Evolutionary conservation across 306 rosid genomes (phyloP).

Genomic region (Cucumis melo): DNA sequence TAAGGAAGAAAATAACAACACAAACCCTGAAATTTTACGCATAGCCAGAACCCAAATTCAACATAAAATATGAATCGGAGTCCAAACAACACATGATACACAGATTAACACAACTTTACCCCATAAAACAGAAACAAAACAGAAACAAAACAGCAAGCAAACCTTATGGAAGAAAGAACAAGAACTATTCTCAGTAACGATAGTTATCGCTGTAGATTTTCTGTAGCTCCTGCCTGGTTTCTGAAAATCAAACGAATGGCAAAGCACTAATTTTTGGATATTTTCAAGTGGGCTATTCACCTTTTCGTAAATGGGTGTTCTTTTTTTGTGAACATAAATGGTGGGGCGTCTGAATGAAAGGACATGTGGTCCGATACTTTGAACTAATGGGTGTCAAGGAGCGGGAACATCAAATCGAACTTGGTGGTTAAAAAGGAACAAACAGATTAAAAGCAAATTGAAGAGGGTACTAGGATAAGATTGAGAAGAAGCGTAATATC

Average conservation of each 20-base stretch:
- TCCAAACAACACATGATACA: not conserved
- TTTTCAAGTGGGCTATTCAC: not conserved
- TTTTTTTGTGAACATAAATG: not conserved
- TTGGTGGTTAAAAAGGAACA: not conserved
- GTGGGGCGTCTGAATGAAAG: not conserved
- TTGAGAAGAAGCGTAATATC: not conserved
- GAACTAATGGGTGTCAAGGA: not conserved
- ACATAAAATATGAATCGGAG: not conserved
- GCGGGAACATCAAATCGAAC: not conserved
- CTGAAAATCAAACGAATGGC: not conserved
- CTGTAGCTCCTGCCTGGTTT: not conserved
- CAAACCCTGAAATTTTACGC: not conserved
- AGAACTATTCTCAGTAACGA: not conserved
- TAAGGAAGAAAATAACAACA: not conserved
- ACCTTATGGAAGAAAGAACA: constrained; percentile 4
- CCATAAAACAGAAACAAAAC: not conserved
- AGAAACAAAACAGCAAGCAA: not conserved
- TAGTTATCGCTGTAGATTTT: not conserved
- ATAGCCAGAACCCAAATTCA: constrained; percentile 1
- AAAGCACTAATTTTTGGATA: not conserved
- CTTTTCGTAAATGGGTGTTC: not conserved
- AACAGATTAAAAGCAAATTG: not conserved
- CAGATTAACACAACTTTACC: not conserved
- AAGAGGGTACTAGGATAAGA: not conserved
- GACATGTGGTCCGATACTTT: not conserved